Evolutionary conservation across 2,329 filamentous ascomycete genomes (phyloP), one percentile per base, ranked within the genome.

Genomic region (Myriosclerotinia duriaeana): DNA sequence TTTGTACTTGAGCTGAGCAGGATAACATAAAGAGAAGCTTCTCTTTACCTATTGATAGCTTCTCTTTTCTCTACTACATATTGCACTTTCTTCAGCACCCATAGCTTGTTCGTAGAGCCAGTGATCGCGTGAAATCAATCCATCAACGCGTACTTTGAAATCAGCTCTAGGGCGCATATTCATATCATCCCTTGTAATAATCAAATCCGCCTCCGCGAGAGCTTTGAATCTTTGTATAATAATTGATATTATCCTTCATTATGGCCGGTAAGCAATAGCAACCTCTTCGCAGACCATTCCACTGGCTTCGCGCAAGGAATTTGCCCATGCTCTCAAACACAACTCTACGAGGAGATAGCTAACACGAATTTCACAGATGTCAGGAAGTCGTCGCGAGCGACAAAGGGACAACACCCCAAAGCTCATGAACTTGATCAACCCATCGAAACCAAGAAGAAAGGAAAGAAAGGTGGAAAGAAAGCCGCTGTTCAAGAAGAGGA

Each of bases 321-420:
- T 44, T 30, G 48, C 53, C 56, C 15, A 61, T 52, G 44, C 58
- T 38, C 55, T 26, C 12, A 5, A 52, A 38, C 58, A 56, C 48
- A 4, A 34, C 50, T 36, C 59, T 26, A n/a, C 22, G 44, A 61
- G 42, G 48, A 44, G 36, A 65, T 53, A 58, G 69, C 73, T 76
- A 71, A 75, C 68, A 66, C 62, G 63, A 26, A 40, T 68, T 38
- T n/a, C 59, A 65, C 68, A 89, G 87, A 89, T 71, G 94, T 62
- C 38, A 62, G 64, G 50, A 66, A 95, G 77, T 99, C 95, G 53
- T 93, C 95, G 71, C 90, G 95, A 75, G 93, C 94, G 74, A 99
- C 95, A 71, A 99, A 99, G 77, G 95, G 95, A 77, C 93, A 97
- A 75, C 93, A 98, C 79, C 89, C 88, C 36, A 97, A 97, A 79